Evolutionary conservation across 2,329 filamentous ascomycete species (phyloP).

Genomic region (Microsporum canis): DNA sequence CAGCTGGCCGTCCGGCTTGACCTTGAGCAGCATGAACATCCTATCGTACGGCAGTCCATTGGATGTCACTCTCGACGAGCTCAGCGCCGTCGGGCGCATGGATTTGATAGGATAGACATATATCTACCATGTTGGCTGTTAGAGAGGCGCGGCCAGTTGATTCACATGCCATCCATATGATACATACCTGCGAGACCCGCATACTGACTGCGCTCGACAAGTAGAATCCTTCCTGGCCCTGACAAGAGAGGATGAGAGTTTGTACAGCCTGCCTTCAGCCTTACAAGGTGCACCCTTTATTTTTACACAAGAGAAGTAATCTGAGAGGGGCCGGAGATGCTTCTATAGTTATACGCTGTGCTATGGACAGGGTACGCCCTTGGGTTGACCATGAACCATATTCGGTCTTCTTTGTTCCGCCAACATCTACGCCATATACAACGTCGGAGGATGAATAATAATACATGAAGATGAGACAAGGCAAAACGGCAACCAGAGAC

Average conservation of each 20-base stretch:
- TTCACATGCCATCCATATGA: neutral
- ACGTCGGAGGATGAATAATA: neutral
- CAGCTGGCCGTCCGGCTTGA: slow-evolving; percentile 28
- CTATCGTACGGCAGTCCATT: slow-evolving; percentile 57
- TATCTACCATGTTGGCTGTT: slow-evolving; percentile 34
- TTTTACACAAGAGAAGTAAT: neutral
- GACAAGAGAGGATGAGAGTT: neutral
- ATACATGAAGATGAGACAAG: too few relatives aligned
- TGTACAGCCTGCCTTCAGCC: neutral
- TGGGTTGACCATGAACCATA: neutral
- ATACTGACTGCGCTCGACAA: neutral
- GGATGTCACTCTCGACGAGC: slow-evolving; percentile 44
- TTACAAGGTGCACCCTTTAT: neutral
- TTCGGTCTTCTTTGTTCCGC: neutral
- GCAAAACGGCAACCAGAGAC: too few relatives aligned
- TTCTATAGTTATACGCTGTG: too few relatives aligned
- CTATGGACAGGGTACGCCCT: neutral
- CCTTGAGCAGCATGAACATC: slow-evolving; percentile 56
- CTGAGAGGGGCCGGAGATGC: too few relatives aligned
- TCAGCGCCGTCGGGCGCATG: slow-evolving; percentile 50
- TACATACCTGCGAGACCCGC: slow-evolving; percentile 4
- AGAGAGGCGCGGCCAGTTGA: neutral
- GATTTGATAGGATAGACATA: slow-evolving; percentile 66
- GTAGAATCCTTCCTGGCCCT: neutral
- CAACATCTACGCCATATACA: neutral